Conservation (phyloP, 2,329 filamentous ascomycete genomes). For the Fusarium lateritium region DNA sequence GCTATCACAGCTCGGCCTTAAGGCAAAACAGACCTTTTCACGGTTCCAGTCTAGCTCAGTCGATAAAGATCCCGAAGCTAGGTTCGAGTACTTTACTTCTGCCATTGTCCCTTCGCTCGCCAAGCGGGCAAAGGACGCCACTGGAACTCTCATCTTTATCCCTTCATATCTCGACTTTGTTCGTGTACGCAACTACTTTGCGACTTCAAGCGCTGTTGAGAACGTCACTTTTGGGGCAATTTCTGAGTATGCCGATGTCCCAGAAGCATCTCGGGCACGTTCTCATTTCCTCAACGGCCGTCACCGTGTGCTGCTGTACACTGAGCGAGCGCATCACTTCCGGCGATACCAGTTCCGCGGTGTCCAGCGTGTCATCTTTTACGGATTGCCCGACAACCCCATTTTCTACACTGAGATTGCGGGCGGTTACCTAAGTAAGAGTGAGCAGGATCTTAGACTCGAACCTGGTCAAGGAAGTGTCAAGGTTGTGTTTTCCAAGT, state of each 20-base stretch:
- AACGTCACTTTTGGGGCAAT: slow-evolving; percentile 79
- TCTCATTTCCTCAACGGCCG: slow-evolving; percentile 89
- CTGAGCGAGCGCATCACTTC: slow-evolving; percentile 97
- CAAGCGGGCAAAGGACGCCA: slow-evolving; percentile 74
- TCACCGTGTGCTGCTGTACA: slow-evolving; percentile 89
- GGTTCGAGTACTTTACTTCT: slow-evolving; percentile 92
- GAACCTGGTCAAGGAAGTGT: slow-evolving; percentile 73
- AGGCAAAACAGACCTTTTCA: slow-evolving; percentile 89
- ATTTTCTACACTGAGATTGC: slow-evolving; percentile 84
- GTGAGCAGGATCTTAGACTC: slow-evolving; percentile 68
- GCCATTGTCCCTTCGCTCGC: slow-evolving; percentile 83
- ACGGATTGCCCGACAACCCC: slow-evolving; percentile 90
- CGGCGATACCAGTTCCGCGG: slow-evolving; percentile 87
- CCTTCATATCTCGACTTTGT: slow-evolving; percentile 97
- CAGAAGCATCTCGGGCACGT: slow-evolving; percentile 85
- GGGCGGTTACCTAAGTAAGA: slow-evolving; percentile 75
- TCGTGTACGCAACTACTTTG: slow-evolving; percentile 91
- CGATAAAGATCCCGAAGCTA: slow-evolving; percentile 83
- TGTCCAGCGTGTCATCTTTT: slow-evolving; percentile 88
- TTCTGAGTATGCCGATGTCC: slow-evolving; percentile 86
- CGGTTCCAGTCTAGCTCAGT: slow-evolving; percentile 83
- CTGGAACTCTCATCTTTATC: slow-evolving; percentile 87
- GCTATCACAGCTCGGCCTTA: slow-evolving; percentile 80
- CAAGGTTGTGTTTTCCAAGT: slow-evolving; percentile 83
- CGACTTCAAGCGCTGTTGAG: slow-evolving; percentile 73